Evolutionary conservation across 2,329 filamentous ascomycete genomes (phyloP).

Genomic region (Penicillium sclerotiorum): DNA sequence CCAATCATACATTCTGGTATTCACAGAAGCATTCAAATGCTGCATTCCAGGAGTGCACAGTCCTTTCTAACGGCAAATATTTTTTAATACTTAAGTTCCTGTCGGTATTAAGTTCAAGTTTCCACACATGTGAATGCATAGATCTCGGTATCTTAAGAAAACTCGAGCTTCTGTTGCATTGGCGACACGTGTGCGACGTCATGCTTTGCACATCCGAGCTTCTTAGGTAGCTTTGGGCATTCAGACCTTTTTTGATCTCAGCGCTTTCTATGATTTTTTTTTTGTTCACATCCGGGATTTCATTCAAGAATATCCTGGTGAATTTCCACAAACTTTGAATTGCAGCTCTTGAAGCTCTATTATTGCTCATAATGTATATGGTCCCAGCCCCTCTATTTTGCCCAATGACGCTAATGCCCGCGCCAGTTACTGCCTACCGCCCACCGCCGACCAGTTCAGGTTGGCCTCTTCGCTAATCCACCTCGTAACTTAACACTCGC

Average conservation of each 20-base stretch:
- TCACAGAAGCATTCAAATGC: background rate
- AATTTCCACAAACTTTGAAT: background rate
- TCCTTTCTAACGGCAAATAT: background rate
- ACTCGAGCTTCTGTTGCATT: too few species aligned
- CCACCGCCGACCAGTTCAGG: conserved; percentile 24
- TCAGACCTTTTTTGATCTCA: too few species aligned
- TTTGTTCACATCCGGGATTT: background rate
- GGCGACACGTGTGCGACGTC: conserved; percentile 20
- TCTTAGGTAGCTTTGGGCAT: too few species aligned
- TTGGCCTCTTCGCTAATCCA: conserved; percentile 22
- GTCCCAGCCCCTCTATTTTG: conserved; percentile 21
- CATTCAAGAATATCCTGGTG: background rate
- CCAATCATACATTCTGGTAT: background rate
- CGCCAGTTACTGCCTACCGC: conserved; percentile 20
- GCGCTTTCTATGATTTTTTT: too few species aligned
- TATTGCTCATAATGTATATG: background rate
- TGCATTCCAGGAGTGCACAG: background rate
- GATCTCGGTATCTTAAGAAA: too few species aligned
- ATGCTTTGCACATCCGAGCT: conserved; percentile 9
- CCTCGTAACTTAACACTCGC: conserved; percentile 1
- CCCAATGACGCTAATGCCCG: conserved; percentile 19
- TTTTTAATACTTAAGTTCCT: too few species aligned
- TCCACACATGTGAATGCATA: too few species aligned
- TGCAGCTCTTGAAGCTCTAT: background rate
- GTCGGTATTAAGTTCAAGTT: too few species aligned